Evolutionary conservation across 2,329 filamentous ascomycete genomes (phyloP), one percentile per base, ranked within the genome.

Genomic region (Chrysoporthe austroafricana): DNA sequence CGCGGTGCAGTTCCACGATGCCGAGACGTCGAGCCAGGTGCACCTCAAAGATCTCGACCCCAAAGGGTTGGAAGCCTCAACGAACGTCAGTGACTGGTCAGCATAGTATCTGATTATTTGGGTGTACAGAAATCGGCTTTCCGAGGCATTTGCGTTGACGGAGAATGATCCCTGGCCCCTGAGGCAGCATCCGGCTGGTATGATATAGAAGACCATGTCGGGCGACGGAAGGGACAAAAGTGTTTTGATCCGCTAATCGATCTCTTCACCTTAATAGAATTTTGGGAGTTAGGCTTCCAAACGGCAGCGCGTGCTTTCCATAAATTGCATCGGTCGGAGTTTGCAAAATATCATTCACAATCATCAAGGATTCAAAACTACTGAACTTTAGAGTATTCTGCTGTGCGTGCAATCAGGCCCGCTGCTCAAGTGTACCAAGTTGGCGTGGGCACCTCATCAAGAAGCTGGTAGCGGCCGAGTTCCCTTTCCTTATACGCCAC

Each of bases 401-500:
- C 11, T 9, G 9, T 26, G 48, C 26, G 21, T 26, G 21, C 13
- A 32, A 3, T 11, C 13, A 13, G 48, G 14, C 4, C 2, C 48
- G 26, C 26, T 4, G 11, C 36, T 70, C 61, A 88, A 21, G 87
- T 90, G 73, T 89, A 90, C 87, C 87, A 90, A 4, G 84, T 87
- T 16, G 85, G 82, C 75, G 84, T 81, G 0, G 88, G 87, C 13
- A 84, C 73, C 77, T 90, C 86, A 16, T 80, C 82, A 62, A 90
- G 72, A 65, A 91, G 72, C 50, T 84, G 79, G 73, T 82, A 90
- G 32, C 85, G 77, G 0, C 88, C 88, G 63, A 90, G 72, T 76
- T 91, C 88, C 3, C 85, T 77, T 66, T 89, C 88, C 81, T 90
- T 90, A 72, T 90, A 90, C 34, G 88, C 85, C 39, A 91, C 87